These are phyloP conservation scores for Botrytis hyacinthi DNA, from an alignment of 2,329 filamentous ascomycete species.

Conservation along the genomic window DNA sequence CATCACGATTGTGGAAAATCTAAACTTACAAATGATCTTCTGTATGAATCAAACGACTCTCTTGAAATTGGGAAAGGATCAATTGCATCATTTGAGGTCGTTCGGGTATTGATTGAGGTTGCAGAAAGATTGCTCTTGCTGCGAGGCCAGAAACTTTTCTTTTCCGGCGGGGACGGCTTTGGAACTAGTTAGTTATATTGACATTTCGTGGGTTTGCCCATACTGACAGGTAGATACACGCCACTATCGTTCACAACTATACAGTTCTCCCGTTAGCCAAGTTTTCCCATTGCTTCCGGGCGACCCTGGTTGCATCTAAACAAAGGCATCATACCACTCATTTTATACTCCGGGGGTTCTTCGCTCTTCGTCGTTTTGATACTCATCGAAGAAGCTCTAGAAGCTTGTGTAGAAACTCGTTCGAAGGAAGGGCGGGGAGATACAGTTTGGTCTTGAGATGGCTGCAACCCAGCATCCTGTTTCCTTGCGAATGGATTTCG, in stretches of 20 bases:
- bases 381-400: slow-evolving; percentile 60
- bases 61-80: slow-evolving; percentile 94
- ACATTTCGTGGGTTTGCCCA: not conserved
- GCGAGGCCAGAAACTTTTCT: slow-evolving; percentile 73
- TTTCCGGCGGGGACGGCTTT: slow-evolving; percentile 85
- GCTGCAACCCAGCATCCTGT: slow-evolving; percentile 41
- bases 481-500: slow-evolving; percentile 70
- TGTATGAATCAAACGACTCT: slow-evolving; percentile 95
- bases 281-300: not conserved
- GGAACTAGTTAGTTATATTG: slow-evolving; percentile 34
- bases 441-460: slow-evolving; percentile 48
- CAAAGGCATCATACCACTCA: slow-evolving; percentile 63
- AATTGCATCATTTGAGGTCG: slow-evolving; percentile 56
- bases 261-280: slow-evolving; percentile 24
- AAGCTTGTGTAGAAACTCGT: slow-evolving; percentile 60
- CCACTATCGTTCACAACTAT: slow-evolving; percentile 94
- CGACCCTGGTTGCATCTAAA: not conserved
- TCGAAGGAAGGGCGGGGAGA: slow-evolving; percentile 54
- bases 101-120: slow-evolving; percentile 60
- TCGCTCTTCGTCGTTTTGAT: slow-evolving; percentile 59
- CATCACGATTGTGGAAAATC: not conserved
- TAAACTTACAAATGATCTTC: slow-evolving; percentile 81
- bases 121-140: slow-evolving; percentile 47
- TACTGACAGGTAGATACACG: slow-evolving; percentile 82
- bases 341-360: slow-evolving; percentile 72